phyloP scores from a whole-genome alignment of 768 basidiomycete genomes.

The Gloeopeniophorella convolvens region DNA sequence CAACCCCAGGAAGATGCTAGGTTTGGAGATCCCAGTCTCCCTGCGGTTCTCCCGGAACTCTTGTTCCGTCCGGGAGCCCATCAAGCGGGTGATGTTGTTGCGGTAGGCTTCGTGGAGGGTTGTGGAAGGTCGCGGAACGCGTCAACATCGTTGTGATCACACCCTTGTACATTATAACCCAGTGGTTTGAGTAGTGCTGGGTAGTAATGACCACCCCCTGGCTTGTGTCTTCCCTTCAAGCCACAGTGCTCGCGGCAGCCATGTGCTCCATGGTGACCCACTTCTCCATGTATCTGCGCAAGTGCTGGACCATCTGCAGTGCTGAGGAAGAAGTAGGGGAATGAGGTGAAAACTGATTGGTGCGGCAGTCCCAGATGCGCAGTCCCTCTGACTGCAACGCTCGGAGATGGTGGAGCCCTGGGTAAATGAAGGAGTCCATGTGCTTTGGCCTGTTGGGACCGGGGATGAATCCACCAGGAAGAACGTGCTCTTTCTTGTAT shows the following conservation, averaged over 20 bases:
- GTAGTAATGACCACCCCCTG: constrained; percentile 28
- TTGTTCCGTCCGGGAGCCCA: constrained; percentile 20
- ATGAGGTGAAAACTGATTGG: not conserved
- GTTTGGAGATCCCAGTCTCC: constrained; percentile 32
- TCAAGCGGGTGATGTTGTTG: constrained; percentile 19
- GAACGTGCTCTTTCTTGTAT: constrained; percentile 29
- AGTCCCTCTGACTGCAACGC: constrained; percentile 27
- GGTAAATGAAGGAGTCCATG: constrained; percentile 28
- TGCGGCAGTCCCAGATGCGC: constrained; percentile 22
- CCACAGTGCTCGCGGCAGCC: constrained; percentile 33
- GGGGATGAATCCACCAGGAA: constrained; percentile 28
- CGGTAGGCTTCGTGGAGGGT: constrained; percentile 14
- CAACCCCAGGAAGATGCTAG: constrained; percentile 31
- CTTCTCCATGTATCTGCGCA: constrained; percentile 29
- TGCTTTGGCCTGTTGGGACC: constrained; percentile 32
- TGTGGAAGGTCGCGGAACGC: constrained; percentile 1
- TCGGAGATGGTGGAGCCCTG: constrained; percentile 30
- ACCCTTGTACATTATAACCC: constrained; percentile 23
- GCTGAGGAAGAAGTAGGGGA: constrained; percentile 11
- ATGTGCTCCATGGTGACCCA: constrained; percentile 29
- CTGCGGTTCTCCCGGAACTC: constrained; percentile 26
- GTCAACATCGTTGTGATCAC: constrained; percentile 28
- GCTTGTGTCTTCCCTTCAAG: constrained; percentile 26
- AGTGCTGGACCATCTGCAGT: constrained; percentile 33
- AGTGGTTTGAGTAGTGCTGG: constrained; percentile 26